Conservation (phyloP, 306 rosid species). For the Citrullus amarus region DNA sequence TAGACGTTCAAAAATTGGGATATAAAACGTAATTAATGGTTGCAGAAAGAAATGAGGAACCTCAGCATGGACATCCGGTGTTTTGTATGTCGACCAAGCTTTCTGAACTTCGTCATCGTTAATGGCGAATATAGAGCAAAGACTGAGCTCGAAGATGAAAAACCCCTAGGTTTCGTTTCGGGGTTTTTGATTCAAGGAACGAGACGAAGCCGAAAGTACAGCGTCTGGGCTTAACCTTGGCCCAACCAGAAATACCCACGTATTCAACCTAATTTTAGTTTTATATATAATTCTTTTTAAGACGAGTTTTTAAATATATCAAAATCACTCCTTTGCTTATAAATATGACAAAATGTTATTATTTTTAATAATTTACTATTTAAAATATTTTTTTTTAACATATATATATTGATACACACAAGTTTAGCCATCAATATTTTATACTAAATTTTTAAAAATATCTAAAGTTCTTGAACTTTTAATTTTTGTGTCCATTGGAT, state of each 20-base stretch:
- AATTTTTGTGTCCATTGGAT: too few species aligned
- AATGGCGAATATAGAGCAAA: neutral
- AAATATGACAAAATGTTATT: too few species aligned
- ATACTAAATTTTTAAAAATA: too few species aligned
- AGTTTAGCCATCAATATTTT: too few species aligned
- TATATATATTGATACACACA: too few species aligned
- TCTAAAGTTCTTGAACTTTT: too few species aligned
- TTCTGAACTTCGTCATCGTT: slow-evolving; percentile 83
- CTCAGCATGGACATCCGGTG: slow-evolving; percentile 91
- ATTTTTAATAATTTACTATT: too few species aligned
- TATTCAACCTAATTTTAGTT: neutral
- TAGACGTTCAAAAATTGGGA: neutral
- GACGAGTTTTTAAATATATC: too few species aligned
- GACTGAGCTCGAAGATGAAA: slow-evolving; percentile 4
- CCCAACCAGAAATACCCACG: neutral
- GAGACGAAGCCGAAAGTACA: neutral
- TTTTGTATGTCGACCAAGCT: slow-evolving; percentile 53
- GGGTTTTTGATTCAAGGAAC: neutral
- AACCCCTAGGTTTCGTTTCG: neutral
- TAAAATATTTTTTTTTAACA: too few species aligned
- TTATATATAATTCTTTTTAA: too few species aligned
- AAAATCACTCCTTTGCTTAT: too few species aligned
- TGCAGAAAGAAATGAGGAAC: slow-evolving; percentile 13
- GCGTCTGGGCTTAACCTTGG: neutral
- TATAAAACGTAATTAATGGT: neutral